phyloP scores from a whole-genome alignment of 768 basidiomycete genomes.

The Phanerochaete carnosa region DNA sequence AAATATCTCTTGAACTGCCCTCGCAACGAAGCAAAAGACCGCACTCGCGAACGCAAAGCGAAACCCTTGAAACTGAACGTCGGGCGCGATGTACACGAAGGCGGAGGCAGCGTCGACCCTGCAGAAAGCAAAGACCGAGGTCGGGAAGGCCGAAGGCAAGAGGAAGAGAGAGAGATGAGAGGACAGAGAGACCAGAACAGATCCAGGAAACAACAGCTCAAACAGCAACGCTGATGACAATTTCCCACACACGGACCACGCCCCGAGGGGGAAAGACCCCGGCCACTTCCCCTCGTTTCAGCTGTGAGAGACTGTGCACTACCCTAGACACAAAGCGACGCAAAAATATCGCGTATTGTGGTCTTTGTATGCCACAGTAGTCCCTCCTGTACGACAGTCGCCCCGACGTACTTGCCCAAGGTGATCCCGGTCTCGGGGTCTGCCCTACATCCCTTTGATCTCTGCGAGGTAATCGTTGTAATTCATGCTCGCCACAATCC shows the following conservation, averaged over 20 bases:
- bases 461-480: neutral
- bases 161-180: conserved; percentile 5
- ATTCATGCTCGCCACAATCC: conserved; percentile 14
- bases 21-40: conserved; percentile 16
- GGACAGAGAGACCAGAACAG: conserved; percentile 7
- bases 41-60: conserved; percentile 13
- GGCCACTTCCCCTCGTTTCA: neutral
- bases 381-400: too few relatives aligned
- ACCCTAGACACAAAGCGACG: too few relatives aligned
- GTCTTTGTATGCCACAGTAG: too few relatives aligned
- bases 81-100: conserved; percentile 5
- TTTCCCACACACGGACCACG: conserved; percentile 2
- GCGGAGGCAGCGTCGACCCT: conserved; percentile 12
- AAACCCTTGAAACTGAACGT: conserved; percentile 11
- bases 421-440: neutral
- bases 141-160: conserved; percentile 12
- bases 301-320: too few relatives aligned
- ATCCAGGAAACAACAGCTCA: conserved; percentile 5
- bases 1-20: conserved; percentile 18
- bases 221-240: neutral
- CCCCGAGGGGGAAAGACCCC: neutral
- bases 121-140: conserved; percentile 8
- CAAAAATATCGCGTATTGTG: too few relatives aligned
- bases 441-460: too few relatives aligned
- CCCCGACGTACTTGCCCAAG: too few relatives aligned